These are phyloP conservation scores for Phytopythium sindhum DNA, from an alignment of 352 stramenopile species.

Conservation along the genomic window DNA sequence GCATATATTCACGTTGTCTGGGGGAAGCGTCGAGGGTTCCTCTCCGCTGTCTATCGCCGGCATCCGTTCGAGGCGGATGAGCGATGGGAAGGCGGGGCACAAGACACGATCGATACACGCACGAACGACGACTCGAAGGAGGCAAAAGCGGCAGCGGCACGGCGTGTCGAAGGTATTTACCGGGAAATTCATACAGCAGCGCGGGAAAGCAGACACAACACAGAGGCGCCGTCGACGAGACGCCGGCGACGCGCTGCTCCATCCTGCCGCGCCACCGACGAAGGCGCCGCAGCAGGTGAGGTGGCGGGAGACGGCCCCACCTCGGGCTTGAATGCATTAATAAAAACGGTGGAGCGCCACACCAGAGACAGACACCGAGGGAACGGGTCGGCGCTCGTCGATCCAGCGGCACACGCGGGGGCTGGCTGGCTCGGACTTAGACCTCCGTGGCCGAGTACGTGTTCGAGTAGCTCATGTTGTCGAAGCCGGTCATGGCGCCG, in stretches of 20 bases:
- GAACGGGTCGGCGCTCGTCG: not conserved
- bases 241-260: not conserved
- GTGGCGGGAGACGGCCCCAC: not conserved
- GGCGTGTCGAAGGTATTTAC: not conserved
- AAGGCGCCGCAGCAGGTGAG: not conserved
- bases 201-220: not conserved
- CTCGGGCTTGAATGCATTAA: slow-evolving; percentile 6
- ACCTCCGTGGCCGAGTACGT: slow-evolving; percentile 74
- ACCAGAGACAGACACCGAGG: not conserved
- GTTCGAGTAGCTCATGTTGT: slow-evolving; percentile 71
- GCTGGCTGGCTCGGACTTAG: slow-evolving; percentile 18
- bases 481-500: slow-evolving; percentile 74
- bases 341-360: slow-evolving; percentile 7
- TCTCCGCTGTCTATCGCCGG: too few species aligned
- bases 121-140: not conserved
- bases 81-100: not conserved
- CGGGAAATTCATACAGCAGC: not conserved
- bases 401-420: not conserved
- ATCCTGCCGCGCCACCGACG: not conserved
- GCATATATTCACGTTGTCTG: too few species aligned
- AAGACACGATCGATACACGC: not conserved
- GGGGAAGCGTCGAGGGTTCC: too few species aligned
- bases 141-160: slow-evolving; percentile 1
- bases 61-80: not conserved
- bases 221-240: not conserved